Base-by-base conservation (phyloP, 1,139 yeast species). In the Hemisphaericaspora xylofermentans region DNA sequence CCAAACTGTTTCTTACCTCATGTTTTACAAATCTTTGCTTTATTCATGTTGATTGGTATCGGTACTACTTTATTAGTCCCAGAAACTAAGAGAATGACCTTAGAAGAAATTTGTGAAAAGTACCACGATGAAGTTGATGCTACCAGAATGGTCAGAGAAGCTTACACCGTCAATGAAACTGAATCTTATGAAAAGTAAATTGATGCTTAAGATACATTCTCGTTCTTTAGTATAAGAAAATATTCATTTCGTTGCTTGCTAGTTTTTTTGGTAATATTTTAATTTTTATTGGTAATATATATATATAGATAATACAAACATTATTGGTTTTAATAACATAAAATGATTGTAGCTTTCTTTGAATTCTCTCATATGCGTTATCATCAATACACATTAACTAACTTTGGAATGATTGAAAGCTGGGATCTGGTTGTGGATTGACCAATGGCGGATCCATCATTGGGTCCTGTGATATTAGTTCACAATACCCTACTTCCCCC, bases 11-110 rank as follows among this genome's bases (percentile, higher is more conserved):
- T 78, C 82, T 77, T 88, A 61, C 87, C 88, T 41, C 95, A 88
- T 56, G 95, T 88, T 49, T 86, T 88, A 94, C 88, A 87, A 71
- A 87, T 88, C 63, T 88, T 86, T 60, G 95, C 96, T 14, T 74
- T 87, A 44, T 88, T 88, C 79, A 88, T 88, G 95, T 75, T 88
- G 66, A 53, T 82, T 42, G 96, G 96, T 69, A 58, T 82, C 54
- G 65, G 73, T 54, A 65, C 82, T 39, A 66, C 93, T 17, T 60
- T 85, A 42, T 74, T 86, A 56, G 67, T 88, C 52, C 96, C 96
- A 55, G 96, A 88, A 75, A 88, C 96, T 51, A 86, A 84, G 80
- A 80, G 95, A 75, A 80, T 76, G 79, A 85, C 95, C 39, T 77
- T 88, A 56, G 96, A 88, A 72, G 83, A 85, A 62, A 76, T 88